Percentiles rank a stretch among this genome's conserved stretches.
phyloP scores from a whole-genome alignment of 2,329 filamentous ascomycete genomes.

The Paecilomyces niveus region DNA sequence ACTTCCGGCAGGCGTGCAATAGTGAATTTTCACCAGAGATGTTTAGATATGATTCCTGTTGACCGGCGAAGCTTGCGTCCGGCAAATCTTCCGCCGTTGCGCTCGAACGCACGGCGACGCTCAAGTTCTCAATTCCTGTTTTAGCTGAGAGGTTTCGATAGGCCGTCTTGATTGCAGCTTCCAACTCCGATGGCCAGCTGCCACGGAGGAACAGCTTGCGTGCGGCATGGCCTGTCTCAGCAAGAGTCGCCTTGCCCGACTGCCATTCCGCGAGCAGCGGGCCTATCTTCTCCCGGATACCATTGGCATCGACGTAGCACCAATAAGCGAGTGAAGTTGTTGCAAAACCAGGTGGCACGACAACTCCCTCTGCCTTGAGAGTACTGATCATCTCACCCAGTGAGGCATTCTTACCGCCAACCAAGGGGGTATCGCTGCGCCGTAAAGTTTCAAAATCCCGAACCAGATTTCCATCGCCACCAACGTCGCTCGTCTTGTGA shows the following conservation, averaged over 20 bases:
- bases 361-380: slow-evolving; percentile 20
- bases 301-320: slow-evolving; percentile 26
- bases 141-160: slow-evolving; percentile 22
- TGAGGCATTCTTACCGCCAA: slow-evolving; percentile 34
- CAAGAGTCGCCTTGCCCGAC: slow-evolving; percentile 16
- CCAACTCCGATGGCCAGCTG: slow-evolving; percentile 21
- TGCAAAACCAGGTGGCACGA: slow-evolving; percentile 29
- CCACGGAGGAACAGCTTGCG: slow-evolving; percentile 24
- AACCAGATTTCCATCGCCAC: slow-evolving; percentile 6
- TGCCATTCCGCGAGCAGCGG: slow-evolving; percentile 23
- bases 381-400: slow-evolving; percentile 32
- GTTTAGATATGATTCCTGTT: slow-evolving; percentile 33
- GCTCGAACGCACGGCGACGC: slow-evolving; percentile 34
- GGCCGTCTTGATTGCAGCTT: slow-evolving; percentile 17
- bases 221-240: slow-evolving; percentile 23
- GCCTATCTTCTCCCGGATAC: slow-evolving; percentile 23
- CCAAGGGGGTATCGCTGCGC: slow-evolving; percentile 19
- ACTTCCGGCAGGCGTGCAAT: slow-evolving; percentile 28
- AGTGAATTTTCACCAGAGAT: slow-evolving; percentile 23
- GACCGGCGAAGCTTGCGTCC: slow-evolving; percentile 33
- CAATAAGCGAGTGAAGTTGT: slow-evolving; percentile 29
- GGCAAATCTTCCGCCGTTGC: slow-evolving; percentile 35
- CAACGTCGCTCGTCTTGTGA: background rate
- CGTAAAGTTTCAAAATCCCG: slow-evolving; percentile 16
- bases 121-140: slow-evolving; percentile 13